A percentile compares a stretch with the other conserved stretches of the same genome.
These are phyloP conservation scores for Fusarium clavum DNA, from an alignment of 2,329 filamentous ascomycete genomes.

Conservation along the genomic window DNA sequence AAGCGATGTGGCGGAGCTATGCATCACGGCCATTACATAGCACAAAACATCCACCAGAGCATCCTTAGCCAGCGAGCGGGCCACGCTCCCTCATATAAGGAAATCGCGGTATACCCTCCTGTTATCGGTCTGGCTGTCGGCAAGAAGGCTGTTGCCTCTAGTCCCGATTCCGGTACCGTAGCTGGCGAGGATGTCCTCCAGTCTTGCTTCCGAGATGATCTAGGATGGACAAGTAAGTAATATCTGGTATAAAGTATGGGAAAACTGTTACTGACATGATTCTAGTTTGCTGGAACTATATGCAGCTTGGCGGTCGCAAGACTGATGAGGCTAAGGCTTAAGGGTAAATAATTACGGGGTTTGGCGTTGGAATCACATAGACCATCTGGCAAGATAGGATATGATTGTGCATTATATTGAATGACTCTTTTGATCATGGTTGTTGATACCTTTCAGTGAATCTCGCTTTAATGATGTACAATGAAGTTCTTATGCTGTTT, in stretches of 20 bases:
- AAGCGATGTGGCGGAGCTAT: constrained; percentile 83
- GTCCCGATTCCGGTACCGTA: constrained; percentile 65
- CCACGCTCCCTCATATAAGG: constrained; percentile 58
- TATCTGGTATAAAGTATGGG: too few relatives aligned
- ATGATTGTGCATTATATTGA: neutral
- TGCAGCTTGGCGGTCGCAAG: constrained; percentile 58
- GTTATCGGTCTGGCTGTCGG: constrained; percentile 80
- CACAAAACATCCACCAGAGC: constrained; percentile 74
- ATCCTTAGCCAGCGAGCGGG: constrained; percentile 60
- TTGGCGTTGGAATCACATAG: constrained; percentile 37
- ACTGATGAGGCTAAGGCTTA: constrained; percentile 42
- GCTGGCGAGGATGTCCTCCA: constrained; percentile 72
- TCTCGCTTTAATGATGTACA: neutral
- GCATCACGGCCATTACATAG: constrained; percentile 75
- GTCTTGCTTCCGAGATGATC: constrained; percentile 74
- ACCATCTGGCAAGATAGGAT: neutral
- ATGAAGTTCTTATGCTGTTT: too few relatives aligned
- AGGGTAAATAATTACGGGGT: constrained; percentile 10
- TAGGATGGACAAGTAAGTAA: constrained; percentile 71
- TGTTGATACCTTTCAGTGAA: neutral
- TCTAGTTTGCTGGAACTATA: constrained; percentile 67
- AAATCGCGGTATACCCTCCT: constrained; percentile 66
- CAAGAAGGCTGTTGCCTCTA: constrained; percentile 74
- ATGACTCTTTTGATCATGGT: neutral
- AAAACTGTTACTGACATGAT: constrained; percentile 26